Conservation (phyloP, 1,139 yeast species). For the Diutina ranongensis region DNA sequence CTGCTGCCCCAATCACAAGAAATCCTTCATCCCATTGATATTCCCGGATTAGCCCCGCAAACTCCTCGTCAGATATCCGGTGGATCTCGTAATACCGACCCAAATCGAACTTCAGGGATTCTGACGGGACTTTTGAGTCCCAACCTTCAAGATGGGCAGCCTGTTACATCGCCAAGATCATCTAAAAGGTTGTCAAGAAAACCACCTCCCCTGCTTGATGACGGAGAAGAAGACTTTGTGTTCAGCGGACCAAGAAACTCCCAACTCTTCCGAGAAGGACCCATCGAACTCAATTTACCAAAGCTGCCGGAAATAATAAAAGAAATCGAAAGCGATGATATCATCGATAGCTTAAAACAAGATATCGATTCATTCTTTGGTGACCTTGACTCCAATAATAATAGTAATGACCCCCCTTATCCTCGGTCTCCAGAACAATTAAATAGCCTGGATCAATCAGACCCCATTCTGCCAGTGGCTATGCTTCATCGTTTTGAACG, state of each 20-base stretch:
- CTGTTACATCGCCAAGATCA: neutral
- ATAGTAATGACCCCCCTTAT: neutral
- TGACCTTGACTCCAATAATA: neutral
- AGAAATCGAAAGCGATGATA: neutral
- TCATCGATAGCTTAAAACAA: neutral
- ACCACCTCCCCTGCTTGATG: constrained; percentile 4
- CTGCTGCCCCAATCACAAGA: neutral
- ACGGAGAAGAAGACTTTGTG: neutral
- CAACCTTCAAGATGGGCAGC: neutral
- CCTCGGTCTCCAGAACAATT: neutral
- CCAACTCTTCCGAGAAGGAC: neutral
- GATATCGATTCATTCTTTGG: neutral
- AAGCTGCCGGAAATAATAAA: neutral
- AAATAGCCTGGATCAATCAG: neutral
- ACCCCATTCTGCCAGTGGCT: neutral
- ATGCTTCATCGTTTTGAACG: neutral
- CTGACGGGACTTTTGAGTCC: neutral
- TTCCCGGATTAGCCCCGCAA: neutral
- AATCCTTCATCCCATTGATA: neutral
- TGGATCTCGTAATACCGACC: neutral
- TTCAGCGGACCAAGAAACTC: neutral
- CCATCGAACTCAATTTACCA: neutral
- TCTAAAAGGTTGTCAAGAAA: constrained; percentile 1
- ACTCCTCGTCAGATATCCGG: neutral
- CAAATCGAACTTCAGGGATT: neutral